Conservation (phyloP, 441 rosid species). For the Metrosideros polymorpha region DNA sequence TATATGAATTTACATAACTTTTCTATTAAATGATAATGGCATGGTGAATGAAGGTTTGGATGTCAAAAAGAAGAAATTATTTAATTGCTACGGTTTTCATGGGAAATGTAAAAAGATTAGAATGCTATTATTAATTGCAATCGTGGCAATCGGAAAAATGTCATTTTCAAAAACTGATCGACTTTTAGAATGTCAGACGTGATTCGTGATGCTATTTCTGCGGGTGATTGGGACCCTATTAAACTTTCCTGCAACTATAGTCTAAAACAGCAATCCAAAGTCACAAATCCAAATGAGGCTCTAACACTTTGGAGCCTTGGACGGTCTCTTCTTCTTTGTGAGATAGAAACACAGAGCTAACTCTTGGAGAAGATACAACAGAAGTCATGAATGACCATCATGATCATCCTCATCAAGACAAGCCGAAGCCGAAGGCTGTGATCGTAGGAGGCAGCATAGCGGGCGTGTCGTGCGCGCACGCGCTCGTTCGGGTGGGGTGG, state of each 20-base stretch:
- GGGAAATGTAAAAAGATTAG: neutral
- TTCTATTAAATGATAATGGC: neutral
- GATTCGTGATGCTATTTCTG: neutral
- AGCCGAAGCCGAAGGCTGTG: constrained; percentile 23
- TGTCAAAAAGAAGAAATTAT: neutral
- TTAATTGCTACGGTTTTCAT: neutral
- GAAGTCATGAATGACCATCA: neutral
- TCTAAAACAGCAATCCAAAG: neutral
- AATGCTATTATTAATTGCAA: neutral
- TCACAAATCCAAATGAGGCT: neutral
- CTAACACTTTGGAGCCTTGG: neutral
- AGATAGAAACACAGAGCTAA: neutral
- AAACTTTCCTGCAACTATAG: neutral
- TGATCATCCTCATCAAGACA: neutral
- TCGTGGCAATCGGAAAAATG: too few relatives aligned
- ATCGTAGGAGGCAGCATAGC: constrained; percentile 78
- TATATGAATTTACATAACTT: neutral
- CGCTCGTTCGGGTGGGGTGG: constrained; percentile 57
- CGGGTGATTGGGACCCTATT: neutral
- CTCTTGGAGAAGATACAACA: neutral
- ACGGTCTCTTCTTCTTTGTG: neutral
- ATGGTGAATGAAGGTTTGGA: neutral
- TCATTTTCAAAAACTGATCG: neutral
- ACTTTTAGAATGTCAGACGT: neutral
- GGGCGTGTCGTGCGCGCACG: constrained; percentile 59